Base-by-base conservation (phyloP, 2,329 filamentous ascomycete genomes). In the Colletotrichum eleusines region DNA sequence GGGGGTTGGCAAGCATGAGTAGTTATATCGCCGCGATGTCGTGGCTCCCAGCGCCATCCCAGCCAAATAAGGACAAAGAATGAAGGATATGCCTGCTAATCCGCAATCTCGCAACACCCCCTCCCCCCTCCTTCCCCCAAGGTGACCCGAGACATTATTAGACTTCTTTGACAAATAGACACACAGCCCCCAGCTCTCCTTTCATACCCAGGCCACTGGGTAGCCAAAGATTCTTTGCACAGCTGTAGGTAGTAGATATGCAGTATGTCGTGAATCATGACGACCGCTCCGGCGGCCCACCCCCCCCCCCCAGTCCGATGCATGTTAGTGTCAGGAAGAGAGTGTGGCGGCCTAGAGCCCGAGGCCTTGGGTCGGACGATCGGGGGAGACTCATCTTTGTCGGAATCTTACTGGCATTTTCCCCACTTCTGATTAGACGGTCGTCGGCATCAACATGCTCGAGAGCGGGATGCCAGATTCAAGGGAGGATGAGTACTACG, bases 281-380 rank as follows among this genome's bases (percentile, higher is more conserved):
- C 58, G 40, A 53, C 44, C 20, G 44, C 44, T 40, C 63, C 23
- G 42, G 40, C 48, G 44, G 50, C 44, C 51, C 68, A 14, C 58
- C 35, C 64, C 18, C 18, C 18, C 58, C 51, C 48, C 57, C 63
- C 50, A 54, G 48, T 35, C n/a, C 42, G 53, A 62, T 57, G 65
- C 64, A 67, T 62, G 59, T 53, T 50, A 63, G 68, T 68, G 64
- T 54, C 64, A 60, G 53, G 64, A 68, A 71, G 64, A 69, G 69
- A 71, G 60, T 72, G 69, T 72, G 69, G 69, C 69, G 66, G 65
- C 69, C 58, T 46, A 50, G 69, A 72, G 69, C 69, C 69, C 69
- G 66, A 70, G 66, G 60, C 54, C 42, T 72, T 70, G 69, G 69
- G 66, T 70, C 69, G 66, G 48, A 38, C 42, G 66, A 70, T 60